A percentile compares a stretch with the other conserved stretches of the same genome.
Conservation (phyloP, 139 green algal species). For the Pycnococcus provasolii region DNA sequence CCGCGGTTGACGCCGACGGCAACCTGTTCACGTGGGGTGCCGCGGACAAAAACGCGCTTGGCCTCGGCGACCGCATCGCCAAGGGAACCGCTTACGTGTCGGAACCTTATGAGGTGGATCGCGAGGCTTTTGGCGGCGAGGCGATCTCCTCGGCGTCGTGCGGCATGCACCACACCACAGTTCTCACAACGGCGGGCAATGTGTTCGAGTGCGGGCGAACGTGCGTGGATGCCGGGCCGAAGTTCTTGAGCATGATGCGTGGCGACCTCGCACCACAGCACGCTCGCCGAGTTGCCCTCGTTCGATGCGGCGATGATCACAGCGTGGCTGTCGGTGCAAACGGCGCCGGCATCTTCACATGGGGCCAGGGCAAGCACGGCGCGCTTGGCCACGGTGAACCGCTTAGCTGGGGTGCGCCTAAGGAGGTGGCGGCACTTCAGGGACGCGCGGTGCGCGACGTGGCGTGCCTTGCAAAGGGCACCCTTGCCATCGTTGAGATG, state of each 20-base stretch:
- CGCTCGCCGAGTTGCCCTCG: not conserved
- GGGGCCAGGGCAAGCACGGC: slow-evolving; percentile 12
- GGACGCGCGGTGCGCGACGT: not conserved
- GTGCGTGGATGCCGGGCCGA: not conserved
- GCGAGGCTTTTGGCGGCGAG: slow-evolving; percentile 31
- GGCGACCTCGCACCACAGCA: not conserved
- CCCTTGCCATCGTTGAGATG: not conserved
- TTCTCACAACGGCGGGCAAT: not conserved
- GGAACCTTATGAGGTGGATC: too few relatives aligned
- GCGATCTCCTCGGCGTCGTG: slow-evolving; percentile 55
- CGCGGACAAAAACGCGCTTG: slow-evolving; percentile 74
- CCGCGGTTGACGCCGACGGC: slow-evolving; percentile 45
- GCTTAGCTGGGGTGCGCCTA: not conserved
- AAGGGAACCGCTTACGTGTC: too few relatives aligned
- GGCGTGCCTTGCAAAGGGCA: not conserved
- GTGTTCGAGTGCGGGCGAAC: too few relatives aligned
- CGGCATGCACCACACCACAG: slow-evolving; percentile 75
- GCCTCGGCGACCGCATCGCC: slow-evolving; percentile 37
- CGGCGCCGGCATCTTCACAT: slow-evolving; percentile 7
- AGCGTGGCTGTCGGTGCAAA: slow-evolving; percentile 1
- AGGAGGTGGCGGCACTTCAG: not conserved
- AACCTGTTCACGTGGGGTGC: slow-evolving; percentile 86
- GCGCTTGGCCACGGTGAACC: slow-evolving; percentile 11
- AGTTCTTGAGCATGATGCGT: not conserved
- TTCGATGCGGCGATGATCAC: slow-evolving; percentile 9